A percentile compares a stretch with the other conserved stretches of the same genome.
phyloP scores from a whole-genome alignment of 2,329 filamentous ascomycete species.

The Fusarium chlamydosporum region DNA sequence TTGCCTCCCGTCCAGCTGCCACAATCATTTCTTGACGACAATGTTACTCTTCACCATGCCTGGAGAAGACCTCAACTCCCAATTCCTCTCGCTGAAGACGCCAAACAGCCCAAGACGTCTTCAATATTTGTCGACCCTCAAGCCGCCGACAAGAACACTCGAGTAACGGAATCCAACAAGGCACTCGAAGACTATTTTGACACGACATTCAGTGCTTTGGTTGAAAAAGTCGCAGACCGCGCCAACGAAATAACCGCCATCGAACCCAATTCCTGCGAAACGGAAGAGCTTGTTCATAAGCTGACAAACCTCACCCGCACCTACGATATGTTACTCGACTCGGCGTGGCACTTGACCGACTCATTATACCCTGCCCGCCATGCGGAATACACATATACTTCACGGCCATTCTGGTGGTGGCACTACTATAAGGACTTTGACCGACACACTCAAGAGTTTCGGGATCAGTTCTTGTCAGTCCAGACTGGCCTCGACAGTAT shows the following conservation, averaged over 20 bases:
- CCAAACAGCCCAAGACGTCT: slow-evolving; percentile 52
- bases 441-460: slow-evolving; percentile 49
- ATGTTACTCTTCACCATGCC: slow-evolving; percentile 58
- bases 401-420: slow-evolving; percentile 60
- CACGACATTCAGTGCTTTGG: slow-evolving; percentile 45
- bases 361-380: slow-evolving; percentile 54
- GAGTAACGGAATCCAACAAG: slow-evolving; percentile 46
- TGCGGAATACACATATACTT: slow-evolving; percentile 54
- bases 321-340: slow-evolving; percentile 57
- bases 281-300: slow-evolving; percentile 36
- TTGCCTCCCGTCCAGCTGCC: slow-evolving; percentile 70
- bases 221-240: slow-evolving; percentile 39
- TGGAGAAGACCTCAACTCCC: slow-evolving; percentile 52
- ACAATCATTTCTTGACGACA: slow-evolving; percentile 67
- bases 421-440: slow-evolving; percentile 57
- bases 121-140: slow-evolving; percentile 50
- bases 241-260: slow-evolving; percentile 27
- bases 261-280: slow-evolving; percentile 15
- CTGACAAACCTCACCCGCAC: slow-evolving; percentile 43
- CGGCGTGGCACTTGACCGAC: slow-evolving; percentile 56
- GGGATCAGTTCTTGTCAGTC: slow-evolving; percentile 51
- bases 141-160: slow-evolving; percentile 42
- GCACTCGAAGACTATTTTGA: slow-evolving; percentile 54
- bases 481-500: slow-evolving; percentile 49
- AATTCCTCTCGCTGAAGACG: slow-evolving; percentile 53